Conservation (phyloP, 164 flowering plant genomes). For the Kalanchoe fedtschenkoi region DNA sequence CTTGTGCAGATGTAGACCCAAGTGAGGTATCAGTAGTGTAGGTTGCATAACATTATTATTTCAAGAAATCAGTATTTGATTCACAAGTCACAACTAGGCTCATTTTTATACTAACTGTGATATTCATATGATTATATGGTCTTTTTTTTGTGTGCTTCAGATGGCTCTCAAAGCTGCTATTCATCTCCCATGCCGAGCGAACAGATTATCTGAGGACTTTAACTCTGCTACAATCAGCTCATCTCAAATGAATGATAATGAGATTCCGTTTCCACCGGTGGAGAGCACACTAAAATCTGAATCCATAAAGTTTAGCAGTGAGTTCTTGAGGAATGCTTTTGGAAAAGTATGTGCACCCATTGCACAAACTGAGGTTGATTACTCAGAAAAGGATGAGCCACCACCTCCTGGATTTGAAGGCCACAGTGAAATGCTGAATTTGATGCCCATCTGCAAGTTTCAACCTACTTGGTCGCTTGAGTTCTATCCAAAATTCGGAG, state of each 20-base stretch:
- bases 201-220: background rate
- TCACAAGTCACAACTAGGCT: background rate
- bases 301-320: slow-evolving; percentile 1
- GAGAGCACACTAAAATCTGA: background rate
- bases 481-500: slow-evolving; percentile 22
- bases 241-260: background rate
- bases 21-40: slow-evolving; percentile 22
- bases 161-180: background rate
- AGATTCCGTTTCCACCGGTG: background rate
- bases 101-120: background rate
- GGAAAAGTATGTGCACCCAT: slow-evolving; percentile 26
- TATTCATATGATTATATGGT: background rate
- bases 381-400: slow-evolving; percentile 29
- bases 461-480: slow-evolving; percentile 26
- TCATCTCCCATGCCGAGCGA: background rate
- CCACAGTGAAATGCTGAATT: slow-evolving; percentile 11
- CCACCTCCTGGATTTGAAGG: slow-evolving; percentile 55
- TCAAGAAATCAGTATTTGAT: slow-evolving; percentile 3
- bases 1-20: slow-evolving; percentile 6
- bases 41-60: background rate
- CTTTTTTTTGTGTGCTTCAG: slow-evolving; percentile 2
- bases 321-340: slow-evolving; percentile 26
- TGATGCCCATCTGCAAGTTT: slow-evolving; percentile 16
- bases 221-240: background rate
- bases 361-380: slow-evolving; percentile 16